Conservation (phyloP, 441 rosid species). For the Melastoma candidum region DNA sequence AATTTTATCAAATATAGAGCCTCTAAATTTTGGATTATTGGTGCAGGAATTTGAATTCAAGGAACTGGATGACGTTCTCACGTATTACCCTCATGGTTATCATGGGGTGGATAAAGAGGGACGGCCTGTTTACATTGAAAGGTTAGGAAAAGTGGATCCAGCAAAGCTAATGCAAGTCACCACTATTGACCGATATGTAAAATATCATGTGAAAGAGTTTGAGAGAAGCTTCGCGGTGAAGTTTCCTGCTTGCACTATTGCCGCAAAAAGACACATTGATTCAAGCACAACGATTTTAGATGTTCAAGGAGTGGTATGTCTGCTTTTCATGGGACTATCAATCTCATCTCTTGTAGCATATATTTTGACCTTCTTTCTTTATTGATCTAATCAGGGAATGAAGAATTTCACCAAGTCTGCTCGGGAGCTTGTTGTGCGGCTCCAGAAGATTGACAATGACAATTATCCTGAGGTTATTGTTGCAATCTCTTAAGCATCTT, state of each 20-base stretch:
- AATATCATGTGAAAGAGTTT: constrained; percentile 89
- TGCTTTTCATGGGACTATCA: constrained; percentile 4
- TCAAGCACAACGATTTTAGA: constrained; percentile 94
- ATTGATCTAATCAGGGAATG: constrained; percentile 46
- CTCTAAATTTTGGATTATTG: constrained; percentile 12
- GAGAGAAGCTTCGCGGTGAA: constrained; percentile 74
- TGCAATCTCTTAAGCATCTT: constrained; percentile 5
- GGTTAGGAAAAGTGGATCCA: constrained; percentile 89
- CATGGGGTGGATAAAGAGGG: constrained; percentile 99
- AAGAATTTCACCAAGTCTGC: constrained; percentile 92
- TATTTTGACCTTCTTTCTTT: constrained; percentile 9
- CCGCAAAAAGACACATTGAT: constrained; percentile 93
- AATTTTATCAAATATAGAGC: too few relatives aligned
- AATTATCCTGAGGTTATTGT: constrained; percentile 86
- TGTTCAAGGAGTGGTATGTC: constrained; percentile 93
- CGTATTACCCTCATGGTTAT: constrained; percentile 84
- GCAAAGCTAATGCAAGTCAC: constrained; percentile 92
- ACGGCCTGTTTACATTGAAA: constrained; percentile 86
- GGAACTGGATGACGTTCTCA: constrained; percentile 73
- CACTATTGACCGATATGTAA: constrained; percentile 74
- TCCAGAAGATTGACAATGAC: constrained; percentile 92
- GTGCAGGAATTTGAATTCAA: constrained; percentile 66
- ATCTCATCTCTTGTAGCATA: constrained; percentile 3
- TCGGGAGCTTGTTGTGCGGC: constrained; percentile 76
- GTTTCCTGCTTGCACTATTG: constrained; percentile 91